phyloP scores from a whole-genome alignment of 352 stramenopile species.

The Lagenidium sp. region DNA sequence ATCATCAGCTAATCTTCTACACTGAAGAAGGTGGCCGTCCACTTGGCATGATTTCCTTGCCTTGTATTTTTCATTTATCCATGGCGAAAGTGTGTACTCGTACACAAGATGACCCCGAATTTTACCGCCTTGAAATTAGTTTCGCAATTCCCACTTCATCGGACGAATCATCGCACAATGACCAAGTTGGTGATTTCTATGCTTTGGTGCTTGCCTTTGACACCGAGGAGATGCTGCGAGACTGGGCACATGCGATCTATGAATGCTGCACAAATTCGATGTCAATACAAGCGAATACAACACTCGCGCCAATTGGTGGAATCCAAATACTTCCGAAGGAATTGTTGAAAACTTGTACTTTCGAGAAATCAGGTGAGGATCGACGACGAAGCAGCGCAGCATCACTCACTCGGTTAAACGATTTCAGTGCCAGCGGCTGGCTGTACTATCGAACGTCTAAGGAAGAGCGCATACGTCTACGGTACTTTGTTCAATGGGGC shows the following conservation, averaged over 20 bases:
- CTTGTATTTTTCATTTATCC: constrained; percentile 67
- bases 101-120: constrained; percentile 57
- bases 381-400: background rate
- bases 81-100: constrained; percentile 76
- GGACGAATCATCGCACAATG: constrained; percentile 16
- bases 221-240: constrained; percentile 50
- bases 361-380: constrained; percentile 17
- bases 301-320: constrained; percentile 44
- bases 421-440: constrained; percentile 74
- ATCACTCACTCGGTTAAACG: constrained; percentile 3
- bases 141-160: constrained; percentile 61
- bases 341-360: constrained; percentile 75
- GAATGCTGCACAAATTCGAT: constrained; percentile 86
- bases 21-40: constrained; percentile 57
- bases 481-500: constrained; percentile 85
- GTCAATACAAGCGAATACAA: constrained; percentile 63
- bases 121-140: constrained; percentile 79
- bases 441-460: constrained; percentile 80
- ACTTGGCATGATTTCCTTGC: constrained; percentile 71
- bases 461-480: constrained; percentile 70
- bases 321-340: constrained; percentile 82
- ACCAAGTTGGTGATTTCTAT: constrained; percentile 75
- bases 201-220: constrained; percentile 73
- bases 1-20: constrained; percentile 78
- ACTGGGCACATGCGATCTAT: constrained; percentile 75